A percentile compares a stretch with the other conserved stretches of the same genome.
These are phyloP conservation scores for Margaritispora aquatica DNA, from an alignment of 495 filamentous ascomycete genomes.

Conservation along the genomic window DNA sequence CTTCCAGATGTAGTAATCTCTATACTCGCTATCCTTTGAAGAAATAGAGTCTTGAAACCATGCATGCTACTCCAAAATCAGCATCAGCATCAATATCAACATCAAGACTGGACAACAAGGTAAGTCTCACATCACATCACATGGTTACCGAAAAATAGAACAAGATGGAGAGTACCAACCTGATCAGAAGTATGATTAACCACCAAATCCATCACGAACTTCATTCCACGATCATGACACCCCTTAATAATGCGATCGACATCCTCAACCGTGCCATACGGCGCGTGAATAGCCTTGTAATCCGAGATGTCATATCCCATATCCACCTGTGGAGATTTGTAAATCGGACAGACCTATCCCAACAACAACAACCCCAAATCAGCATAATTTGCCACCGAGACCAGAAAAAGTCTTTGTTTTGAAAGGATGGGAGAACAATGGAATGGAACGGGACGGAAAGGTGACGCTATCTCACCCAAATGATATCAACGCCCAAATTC, in stretches of 20 bases:
- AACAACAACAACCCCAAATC: too few relatives aligned
- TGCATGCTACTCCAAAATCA: conserved; percentile 56
- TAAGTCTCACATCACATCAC: too few relatives aligned
- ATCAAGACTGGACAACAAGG: too few relatives aligned
- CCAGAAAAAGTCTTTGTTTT: too few relatives aligned
- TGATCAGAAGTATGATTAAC: conserved; percentile 78
- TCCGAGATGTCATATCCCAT: conserved; percentile 68
- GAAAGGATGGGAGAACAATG: too few relatives aligned
- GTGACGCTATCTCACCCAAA: conserved; percentile 43
- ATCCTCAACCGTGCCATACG: conserved; percentile 58
- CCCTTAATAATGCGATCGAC: conserved; percentile 57
- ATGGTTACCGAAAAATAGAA: too few relatives aligned
- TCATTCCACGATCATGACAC: conserved; percentile 53
- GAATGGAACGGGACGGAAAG: neutral
- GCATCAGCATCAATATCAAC: too few relatives aligned
- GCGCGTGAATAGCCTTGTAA: conserved; percentile 54
- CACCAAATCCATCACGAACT: conserved; percentile 66
- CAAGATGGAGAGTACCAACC: neutral
- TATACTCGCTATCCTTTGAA: conserved; percentile 53
- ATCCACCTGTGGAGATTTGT: conserved; percentile 57
- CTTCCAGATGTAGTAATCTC: conserved; percentile 73
- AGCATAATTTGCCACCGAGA: too few relatives aligned
- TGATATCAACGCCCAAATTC: conserved; percentile 54
- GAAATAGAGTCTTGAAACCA: conserved; percentile 68
- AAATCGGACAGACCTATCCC: conserved; percentile 46